Evolutionary conservation across 192 early-diverging fungal genomes (phyloP).

Genomic region (Allomyces macrogynus): DNA sequence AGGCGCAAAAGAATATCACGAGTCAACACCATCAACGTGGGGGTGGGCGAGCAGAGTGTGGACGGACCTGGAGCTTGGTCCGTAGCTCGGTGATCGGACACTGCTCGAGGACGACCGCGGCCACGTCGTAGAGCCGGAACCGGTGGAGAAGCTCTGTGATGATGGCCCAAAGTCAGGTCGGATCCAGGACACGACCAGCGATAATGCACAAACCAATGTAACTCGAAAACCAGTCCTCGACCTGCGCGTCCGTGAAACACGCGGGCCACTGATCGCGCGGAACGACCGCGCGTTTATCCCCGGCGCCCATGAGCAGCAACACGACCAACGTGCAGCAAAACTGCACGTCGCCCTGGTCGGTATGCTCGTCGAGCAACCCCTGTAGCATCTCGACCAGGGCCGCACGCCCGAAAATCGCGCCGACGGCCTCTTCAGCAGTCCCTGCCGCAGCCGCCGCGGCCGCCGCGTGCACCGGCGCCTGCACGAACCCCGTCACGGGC

Average conservation of each 20-base stretch:
- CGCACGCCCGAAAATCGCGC: slow-evolving; percentile 7
- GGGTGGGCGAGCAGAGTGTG: neutral
- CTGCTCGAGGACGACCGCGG: slow-evolving; percentile 34
- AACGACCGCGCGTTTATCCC: slow-evolving; percentile 64
- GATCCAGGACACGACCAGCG: neutral
- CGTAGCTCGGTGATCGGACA: slow-evolving; percentile 21
- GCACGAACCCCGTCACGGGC: neutral
- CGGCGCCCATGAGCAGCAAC: slow-evolving; percentile 10
- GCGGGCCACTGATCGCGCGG: slow-evolving; percentile 39
- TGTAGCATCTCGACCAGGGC: slow-evolving; percentile 25
- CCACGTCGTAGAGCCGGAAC: slow-evolving; percentile 46
- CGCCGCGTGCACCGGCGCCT: neutral
- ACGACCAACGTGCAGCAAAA: slow-evolving; percentile 2
- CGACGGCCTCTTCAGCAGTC: too few relatives aligned
- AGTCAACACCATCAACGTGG: too few relatives aligned
- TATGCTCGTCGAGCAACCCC: slow-evolving; percentile 46
- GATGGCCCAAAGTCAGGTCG: neutral
- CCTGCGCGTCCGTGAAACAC: slow-evolving; percentile 20
- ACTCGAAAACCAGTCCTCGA: slow-evolving; percentile 42
- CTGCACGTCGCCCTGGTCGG: slow-evolving; percentile 32
- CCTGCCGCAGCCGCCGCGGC: neutral
- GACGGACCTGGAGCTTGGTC: slow-evolving; percentile 25
- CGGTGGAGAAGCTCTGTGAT: slow-evolving; percentile 42
- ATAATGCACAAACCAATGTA: slow-evolving; percentile 33
- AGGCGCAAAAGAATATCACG: too few relatives aligned